Percentiles rank a stretch among this genome's conserved stretches.
Evolutionary conservation across 139 green algal genomes (phyloP).

Genomic region (Chlamydomonas eustigma): DNA sequence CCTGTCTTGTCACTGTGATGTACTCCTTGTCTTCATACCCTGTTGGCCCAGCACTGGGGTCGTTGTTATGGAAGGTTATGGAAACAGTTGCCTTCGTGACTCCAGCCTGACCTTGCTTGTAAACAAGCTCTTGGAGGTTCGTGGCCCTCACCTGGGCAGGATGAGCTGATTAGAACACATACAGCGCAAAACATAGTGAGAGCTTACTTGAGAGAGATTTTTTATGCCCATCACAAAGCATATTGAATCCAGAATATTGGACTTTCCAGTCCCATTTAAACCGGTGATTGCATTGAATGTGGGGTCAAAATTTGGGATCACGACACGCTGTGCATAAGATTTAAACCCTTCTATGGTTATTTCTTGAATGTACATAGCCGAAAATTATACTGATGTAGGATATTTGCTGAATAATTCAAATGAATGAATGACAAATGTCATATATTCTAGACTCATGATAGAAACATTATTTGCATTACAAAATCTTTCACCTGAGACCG

Average conservation of each 20-base stretch:
- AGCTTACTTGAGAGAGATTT: constrained; percentile 80
- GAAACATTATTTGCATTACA: too few species aligned
- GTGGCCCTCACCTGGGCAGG: constrained; percentile 78
- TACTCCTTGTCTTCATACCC: constrained; percentile 91
- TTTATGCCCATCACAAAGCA: constrained; percentile 98
- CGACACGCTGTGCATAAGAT: constrained; percentile 90
- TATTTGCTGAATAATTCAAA: too few species aligned
- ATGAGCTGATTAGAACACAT: too few species aligned
- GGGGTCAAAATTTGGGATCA: constrained; percentile 82
- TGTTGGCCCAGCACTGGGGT: constrained; percentile 73
- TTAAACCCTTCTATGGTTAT: constrained; percentile 99
- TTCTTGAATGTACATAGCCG: constrained; percentile 91
- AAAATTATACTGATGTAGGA: not conserved
- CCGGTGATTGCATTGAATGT: constrained; percentile 99
- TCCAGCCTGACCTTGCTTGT: constrained; percentile 97
- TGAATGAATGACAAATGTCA: too few species aligned
- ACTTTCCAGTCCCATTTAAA: constrained; percentile 96
- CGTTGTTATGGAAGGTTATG: constrained; percentile 94
- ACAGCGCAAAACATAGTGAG: too few species aligned
- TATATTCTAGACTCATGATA: too few species aligned
- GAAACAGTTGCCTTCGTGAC: constrained; percentile 95
- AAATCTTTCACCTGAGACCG: too few species aligned
- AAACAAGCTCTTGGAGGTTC: constrained; percentile 96
- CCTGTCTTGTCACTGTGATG: constrained; percentile 92
- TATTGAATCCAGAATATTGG: constrained; percentile 98